Conservation (phyloP, 164 flowering plant genomes). For the Vitis rotundifolia region DNA sequence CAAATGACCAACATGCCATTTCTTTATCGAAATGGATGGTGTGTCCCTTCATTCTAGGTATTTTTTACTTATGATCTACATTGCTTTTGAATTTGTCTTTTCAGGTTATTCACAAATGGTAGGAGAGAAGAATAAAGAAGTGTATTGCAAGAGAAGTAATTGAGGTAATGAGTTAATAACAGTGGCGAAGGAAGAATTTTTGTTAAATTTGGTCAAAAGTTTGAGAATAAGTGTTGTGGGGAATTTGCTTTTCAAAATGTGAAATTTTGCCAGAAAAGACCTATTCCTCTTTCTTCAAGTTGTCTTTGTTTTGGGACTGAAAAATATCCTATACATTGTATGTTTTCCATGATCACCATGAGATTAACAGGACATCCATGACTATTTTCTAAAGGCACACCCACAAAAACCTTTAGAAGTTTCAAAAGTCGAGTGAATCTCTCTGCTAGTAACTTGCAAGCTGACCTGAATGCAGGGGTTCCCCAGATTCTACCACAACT, state of each 20-base stretch:
- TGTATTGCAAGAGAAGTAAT: constrained; percentile 67
- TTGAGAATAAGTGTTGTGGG: constrained; percentile 59
- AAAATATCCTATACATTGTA: neutral
- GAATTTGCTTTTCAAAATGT: constrained; percentile 50
- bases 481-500: too few species aligned
- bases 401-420: too few species aligned
- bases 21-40: neutral
- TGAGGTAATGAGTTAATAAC: constrained; percentile 30
- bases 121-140: constrained; percentile 56
- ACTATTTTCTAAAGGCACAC: neutral
- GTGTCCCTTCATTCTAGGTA: constrained; percentile 4
- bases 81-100: constrained; percentile 7
- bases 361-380: neutral
- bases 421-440: too few species aligned
- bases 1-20: neutral
- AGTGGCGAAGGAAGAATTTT: constrained; percentile 49
- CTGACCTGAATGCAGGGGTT: too few species aligned
- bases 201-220: constrained; percentile 60
- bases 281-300: constrained; percentile 26
- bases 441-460: too few species aligned
- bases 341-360: neutral
- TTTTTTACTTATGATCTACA: neutral
- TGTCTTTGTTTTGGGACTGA: constrained; percentile 1
- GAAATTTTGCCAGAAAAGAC: constrained; percentile 32
- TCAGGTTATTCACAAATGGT: constrained; percentile 5